These are phyloP conservation scores for Ogataea populi-albae DNA, from an alignment of 805 yeast species.

Conservation along the genomic window DNA sequence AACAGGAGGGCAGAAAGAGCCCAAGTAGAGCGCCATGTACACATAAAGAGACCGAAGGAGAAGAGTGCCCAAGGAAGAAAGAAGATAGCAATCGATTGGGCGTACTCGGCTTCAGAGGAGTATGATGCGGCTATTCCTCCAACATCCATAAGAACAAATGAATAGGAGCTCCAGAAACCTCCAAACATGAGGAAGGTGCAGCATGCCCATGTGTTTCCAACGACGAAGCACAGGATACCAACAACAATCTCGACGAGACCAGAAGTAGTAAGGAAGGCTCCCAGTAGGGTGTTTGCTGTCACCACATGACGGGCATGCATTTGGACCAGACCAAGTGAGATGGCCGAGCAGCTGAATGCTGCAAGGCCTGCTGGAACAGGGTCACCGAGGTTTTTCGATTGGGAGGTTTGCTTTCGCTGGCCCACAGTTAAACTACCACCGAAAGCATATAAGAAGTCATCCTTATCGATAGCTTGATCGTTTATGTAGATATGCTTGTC, in stretches of 20 bases:
- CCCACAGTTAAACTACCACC: slow-evolving; percentile 56
- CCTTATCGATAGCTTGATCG: slow-evolving; percentile 42
- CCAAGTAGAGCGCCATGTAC: slow-evolving; percentile 49
- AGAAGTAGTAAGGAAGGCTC: slow-evolving; percentile 47
- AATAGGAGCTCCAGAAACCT: slow-evolving; percentile 52
- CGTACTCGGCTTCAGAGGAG: slow-evolving; percentile 33
- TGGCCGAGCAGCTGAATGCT: slow-evolving; percentile 45
- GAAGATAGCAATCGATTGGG: slow-evolving; percentile 47
- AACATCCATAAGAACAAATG: slow-evolving; percentile 42
- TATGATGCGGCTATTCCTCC: slow-evolving; percentile 44
- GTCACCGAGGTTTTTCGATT: slow-evolving; percentile 34
- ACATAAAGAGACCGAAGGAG: slow-evolving; percentile 43
- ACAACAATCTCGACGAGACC: slow-evolving; percentile 49
- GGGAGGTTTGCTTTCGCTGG: slow-evolving; percentile 27
- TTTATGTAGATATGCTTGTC: slow-evolving; percentile 42
- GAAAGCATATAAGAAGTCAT: slow-evolving; percentile 60
- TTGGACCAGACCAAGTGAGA: slow-evolving; percentile 45
- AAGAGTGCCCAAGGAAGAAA: slow-evolving; percentile 53
- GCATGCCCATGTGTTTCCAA: slow-evolving; percentile 56
- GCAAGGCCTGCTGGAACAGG: slow-evolving; percentile 56
- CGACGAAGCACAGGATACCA: slow-evolving; percentile 49
- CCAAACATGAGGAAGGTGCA: slow-evolving; percentile 53
- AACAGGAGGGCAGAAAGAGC: slow-evolving; percentile 39
- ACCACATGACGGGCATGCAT: slow-evolving; percentile 46
- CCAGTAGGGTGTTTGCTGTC: slow-evolving; percentile 41